Conservation (phyloP, 2,329 filamentous ascomycete species). For the Exophiala alcalophila region DNA sequence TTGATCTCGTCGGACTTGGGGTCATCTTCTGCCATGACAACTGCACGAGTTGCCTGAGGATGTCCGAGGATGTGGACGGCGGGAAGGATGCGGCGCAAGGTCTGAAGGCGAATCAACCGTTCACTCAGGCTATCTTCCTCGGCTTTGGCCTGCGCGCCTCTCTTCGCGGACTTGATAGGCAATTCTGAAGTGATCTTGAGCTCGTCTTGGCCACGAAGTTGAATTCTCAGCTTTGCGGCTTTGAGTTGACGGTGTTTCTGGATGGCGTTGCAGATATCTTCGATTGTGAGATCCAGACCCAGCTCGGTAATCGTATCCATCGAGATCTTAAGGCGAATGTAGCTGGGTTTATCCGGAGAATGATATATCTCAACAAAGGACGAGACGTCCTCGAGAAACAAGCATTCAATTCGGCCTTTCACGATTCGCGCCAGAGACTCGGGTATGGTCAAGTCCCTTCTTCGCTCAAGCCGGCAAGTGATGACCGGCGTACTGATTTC, state of each 20-base stretch:
- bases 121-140: slow-evolving; percentile 55
- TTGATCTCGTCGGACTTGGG: slow-evolving; percentile 29
- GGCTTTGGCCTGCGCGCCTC: slow-evolving; percentile 45
- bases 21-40: slow-evolving; percentile 32
- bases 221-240: slow-evolving; percentile 62
- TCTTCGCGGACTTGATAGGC: slow-evolving; percentile 44
- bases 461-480: slow-evolving; percentile 63
- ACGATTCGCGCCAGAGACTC: slow-evolving; percentile 67
- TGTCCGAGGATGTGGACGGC: slow-evolving; percentile 87
- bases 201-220: slow-evolving; percentile 47
- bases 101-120: slow-evolving; percentile 74
- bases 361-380: slow-evolving; percentile 83
- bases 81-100: slow-evolving; percentile 77
- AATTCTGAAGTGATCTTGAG: slow-evolving; percentile 70
- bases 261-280: slow-evolving; percentile 74
- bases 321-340: slow-evolving; percentile 78
- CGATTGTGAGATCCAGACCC: slow-evolving; percentile 72
- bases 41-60: slow-evolving; percentile 67
- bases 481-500: slow-evolving; percentile 93
- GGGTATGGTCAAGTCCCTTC: slow-evolving; percentile 29
- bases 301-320: slow-evolving; percentile 73
- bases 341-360: slow-evolving; percentile 52
- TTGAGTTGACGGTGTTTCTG: slow-evolving; percentile 75
- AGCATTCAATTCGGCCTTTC: slow-evolving; percentile 93
- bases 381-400: slow-evolving; percentile 77